Evolutionary conservation across 495 filamentous ascomycete genomes (phyloP).

Genomic region (Penicillium coprophilum): DNA sequence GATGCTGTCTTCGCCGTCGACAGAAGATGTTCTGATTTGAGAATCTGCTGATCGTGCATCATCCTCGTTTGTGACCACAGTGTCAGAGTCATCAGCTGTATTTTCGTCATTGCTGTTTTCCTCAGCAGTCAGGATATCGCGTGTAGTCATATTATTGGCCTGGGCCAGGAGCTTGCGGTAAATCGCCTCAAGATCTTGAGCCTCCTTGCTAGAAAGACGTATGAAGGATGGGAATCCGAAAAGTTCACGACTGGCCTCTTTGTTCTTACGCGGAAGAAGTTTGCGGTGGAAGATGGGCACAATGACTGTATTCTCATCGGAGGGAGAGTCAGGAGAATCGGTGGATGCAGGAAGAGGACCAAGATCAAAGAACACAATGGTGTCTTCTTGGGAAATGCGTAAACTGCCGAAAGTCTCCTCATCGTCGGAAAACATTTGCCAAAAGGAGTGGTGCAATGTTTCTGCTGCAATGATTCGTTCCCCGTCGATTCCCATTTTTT

Average conservation of each 20-base stretch:
- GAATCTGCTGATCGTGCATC: slow-evolving; percentile 71
- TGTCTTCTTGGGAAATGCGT: slow-evolving; percentile 57
- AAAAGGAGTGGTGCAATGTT: slow-evolving; percentile 77
- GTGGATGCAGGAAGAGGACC: slow-evolving; percentile 50
- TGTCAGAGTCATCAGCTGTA: slow-evolving; percentile 64
- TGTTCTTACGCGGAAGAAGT: slow-evolving; percentile 48
- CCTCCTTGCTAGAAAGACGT: slow-evolving; percentile 60
- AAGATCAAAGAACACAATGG: slow-evolving; percentile 74
- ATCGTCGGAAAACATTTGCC: slow-evolving; percentile 72
- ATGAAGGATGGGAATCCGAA: slow-evolving; percentile 63
- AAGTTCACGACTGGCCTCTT: slow-evolving; percentile 41
- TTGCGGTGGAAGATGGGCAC: slow-evolving; percentile 75
- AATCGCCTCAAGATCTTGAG: slow-evolving; percentile 57
- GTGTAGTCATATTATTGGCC: slow-evolving; percentile 60
- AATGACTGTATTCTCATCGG: slow-evolving; percentile 63
- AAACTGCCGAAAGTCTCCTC: slow-evolving; percentile 62
- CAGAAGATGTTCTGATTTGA: slow-evolving; percentile 69
- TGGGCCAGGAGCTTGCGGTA: slow-evolving; percentile 59
- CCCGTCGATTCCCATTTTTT: slow-evolving; percentile 58
- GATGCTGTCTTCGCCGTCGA: slow-evolving; percentile 86
- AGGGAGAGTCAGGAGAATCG: neutral
- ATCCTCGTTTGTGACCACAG: slow-evolving; percentile 68
- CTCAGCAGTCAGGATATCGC: slow-evolving; percentile 57
- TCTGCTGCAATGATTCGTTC: slow-evolving; percentile 69
- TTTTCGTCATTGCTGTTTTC: slow-evolving; percentile 31